A percentile compares a stretch with the other conserved stretches of the same genome.
Conservation (phyloP, 202 grass and related monocot species). For the Eragrostis tef region DNA sequence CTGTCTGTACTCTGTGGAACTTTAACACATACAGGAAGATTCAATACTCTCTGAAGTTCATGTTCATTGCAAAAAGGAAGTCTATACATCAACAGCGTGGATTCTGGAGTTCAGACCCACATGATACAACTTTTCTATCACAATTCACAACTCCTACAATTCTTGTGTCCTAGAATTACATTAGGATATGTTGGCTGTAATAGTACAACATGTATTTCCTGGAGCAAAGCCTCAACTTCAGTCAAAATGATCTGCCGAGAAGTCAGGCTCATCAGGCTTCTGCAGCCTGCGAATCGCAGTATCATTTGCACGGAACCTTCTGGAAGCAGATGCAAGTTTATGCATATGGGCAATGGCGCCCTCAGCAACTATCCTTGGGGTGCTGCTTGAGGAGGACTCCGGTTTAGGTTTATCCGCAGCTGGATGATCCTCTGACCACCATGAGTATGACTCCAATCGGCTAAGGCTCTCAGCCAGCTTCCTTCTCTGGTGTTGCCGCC, state of each 20-base stretch:
- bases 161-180: slow-evolving; percentile 29
- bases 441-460: slow-evolving; percentile 57
- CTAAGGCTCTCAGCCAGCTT: slow-evolving; percentile 68
- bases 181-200: not conserved
- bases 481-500: slow-evolving; percentile 71
- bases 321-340: slow-evolving; percentile 67
- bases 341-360: slow-evolving; percentile 54
- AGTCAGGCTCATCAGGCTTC: slow-evolving; percentile 94
- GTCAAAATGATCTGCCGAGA: slow-evolving; percentile 82
- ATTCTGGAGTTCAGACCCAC: not conserved
- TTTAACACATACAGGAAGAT: not conserved
- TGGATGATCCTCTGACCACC: slow-evolving; percentile 60
- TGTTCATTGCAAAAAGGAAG: slow-evolving; percentile 8
- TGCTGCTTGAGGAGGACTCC: slow-evolving; percentile 46
- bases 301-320: slow-evolving; percentile 58
- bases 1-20: not conserved
- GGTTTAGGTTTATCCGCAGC: slow-evolving; percentile 44
- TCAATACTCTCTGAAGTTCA: not conserved
- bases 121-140: slow-evolving; percentile 34
- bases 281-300: slow-evolving; percentile 58
- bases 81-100: slow-evolving; percentile 12
- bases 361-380: slow-evolving; percentile 36
- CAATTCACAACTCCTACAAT: slow-evolving; percentile 22
- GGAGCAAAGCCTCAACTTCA: slow-evolving; percentile 42
- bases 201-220: slow-evolving; percentile 21